phyloP scores from a whole-genome alignment of 768 basidiomycete species.

The Tulasnella sp. region DNA sequence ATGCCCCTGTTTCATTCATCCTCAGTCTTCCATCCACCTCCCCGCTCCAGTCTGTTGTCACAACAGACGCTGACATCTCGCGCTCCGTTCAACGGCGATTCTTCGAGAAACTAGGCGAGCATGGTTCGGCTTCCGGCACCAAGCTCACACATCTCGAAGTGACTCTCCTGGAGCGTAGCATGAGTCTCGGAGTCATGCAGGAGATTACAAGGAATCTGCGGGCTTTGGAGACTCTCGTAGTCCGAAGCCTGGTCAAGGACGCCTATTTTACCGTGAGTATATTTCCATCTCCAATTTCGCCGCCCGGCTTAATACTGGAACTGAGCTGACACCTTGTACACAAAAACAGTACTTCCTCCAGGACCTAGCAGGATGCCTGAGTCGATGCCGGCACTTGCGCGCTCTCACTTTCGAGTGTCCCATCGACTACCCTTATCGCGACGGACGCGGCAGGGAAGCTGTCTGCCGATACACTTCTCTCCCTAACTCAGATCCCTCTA shows the following conservation, averaged over 20 bases:
- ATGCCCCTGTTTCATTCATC: constrained; percentile 24
- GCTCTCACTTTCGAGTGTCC: constrained; percentile 16
- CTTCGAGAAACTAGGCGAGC: constrained; percentile 23
- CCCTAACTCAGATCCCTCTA: constrained; percentile 24
- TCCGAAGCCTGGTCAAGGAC: constrained; percentile 18
- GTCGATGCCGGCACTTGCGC: constrained; percentile 21
- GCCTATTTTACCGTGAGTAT: constrained; percentile 26
- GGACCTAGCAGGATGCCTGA: constrained; percentile 24
- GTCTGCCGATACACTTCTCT: not conserved
- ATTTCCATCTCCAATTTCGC: not conserved
- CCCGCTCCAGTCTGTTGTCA: constrained; percentile 21
- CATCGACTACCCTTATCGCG: not conserved
- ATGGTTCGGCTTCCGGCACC: constrained; percentile 14
- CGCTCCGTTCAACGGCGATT: constrained; percentile 21
- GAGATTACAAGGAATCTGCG: constrained; percentile 27
- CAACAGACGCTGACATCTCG: constrained; percentile 21
- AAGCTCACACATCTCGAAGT: constrained; percentile 15
- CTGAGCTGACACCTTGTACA: constrained; percentile 9
- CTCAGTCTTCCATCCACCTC: constrained; percentile 15
- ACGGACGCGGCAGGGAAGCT: not conserved
- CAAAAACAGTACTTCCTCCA: constrained; percentile 25
- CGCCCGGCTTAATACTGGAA: not conserved
- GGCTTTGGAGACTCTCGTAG: constrained; percentile 17
- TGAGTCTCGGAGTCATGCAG: constrained; percentile 25
- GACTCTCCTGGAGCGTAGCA: not conserved